Evolutionary conservation across 2,329 filamentous ascomycete species (phyloP), one percentile per base, ranked within the genome.

Genomic region (Drechslerella dactyloides): DNA sequence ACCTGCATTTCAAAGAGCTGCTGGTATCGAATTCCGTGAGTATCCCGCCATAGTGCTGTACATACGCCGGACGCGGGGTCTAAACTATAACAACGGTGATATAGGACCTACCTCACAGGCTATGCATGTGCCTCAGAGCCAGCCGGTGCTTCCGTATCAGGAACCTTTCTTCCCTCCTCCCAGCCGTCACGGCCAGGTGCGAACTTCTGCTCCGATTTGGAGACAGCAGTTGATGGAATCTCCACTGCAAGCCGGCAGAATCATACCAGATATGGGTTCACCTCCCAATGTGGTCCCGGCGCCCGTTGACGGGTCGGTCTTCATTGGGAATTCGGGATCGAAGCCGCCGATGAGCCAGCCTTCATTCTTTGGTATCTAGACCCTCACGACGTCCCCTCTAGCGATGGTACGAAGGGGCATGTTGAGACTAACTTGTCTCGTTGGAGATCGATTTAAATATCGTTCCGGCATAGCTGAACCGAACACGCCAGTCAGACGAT

Each of bases 371-470:
- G 68, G 68, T 72, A 65, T 30, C 19, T 24, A 17, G 7, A 19
- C 21, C 4, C 46, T 11, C 4, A 23, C 7, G 23, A 4, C 50
- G 24, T 53, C 23, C 23, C 23, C 13, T 35, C n/a, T 23, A 48
- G n/a, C n/a, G n/a, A n/a, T n/a, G n/a, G 11, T 19, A 21, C 1
- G 44, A 19, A 56, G 27, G 40, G 37, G 27, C n/a, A 51, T n/a
- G n/a, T 4, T 33, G 27, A 4, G 27, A 8, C 53, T 30, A 23
- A 55, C n/a, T 23, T 15, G 10, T 15, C 8, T n/a, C n/a, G n/a
- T n/a, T 5, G 30, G 2, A 72, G 68, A 72, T 11, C 60, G 68
- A 8, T 72, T 72, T 44, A 72, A 61, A 50, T 53, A 72, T 42
- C 21, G n/a, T 11, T 48, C 37, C 4, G 33, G 27, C 10, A 56